Base-by-base conservation (phyloP, 2,329 filamentous ascomycete genomes). In the Phyllosticta capitalensis region DNA sequence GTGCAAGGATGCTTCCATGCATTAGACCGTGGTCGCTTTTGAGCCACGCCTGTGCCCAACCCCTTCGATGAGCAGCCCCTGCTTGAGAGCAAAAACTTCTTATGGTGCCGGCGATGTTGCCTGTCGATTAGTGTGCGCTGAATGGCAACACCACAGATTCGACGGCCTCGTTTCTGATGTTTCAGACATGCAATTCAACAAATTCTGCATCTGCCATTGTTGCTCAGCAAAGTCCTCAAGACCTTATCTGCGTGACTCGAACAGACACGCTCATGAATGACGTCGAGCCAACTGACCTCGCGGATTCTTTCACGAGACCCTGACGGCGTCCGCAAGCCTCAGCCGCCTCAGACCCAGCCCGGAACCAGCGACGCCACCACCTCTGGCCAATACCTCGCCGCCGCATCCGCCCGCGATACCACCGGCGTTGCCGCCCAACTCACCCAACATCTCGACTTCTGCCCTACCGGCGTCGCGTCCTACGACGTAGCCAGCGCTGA, bases 401-500 rank as follows among this genome's bases (percentile, higher is more conserved):
- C 51, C 52, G 33, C 56, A 59, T 7, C 52, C 54, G 9, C 56
- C 52, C 22, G 48, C 51, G 12, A 30, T 59, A 14, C 38, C 38
- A 19, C 56, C 33, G 2, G 38, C 50, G n/a, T 54, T 61, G 51
- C 67, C 60, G 61, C 65, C 58, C 62, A 63, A 24, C 64, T 56
- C 69, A n/a, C 60, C 58, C 52, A 62, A 20, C 49, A 71, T 73
- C 64, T 83, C 80, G 21, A 56, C 76, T 66, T 85, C 83, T 2
- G 79, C 72, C 56, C 77, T 74, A 1, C 82, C 82, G 4, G 81
- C 78, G 63, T 86, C 83, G 58, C 78, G 78, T 10, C 84, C 84
- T 14, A 85, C 75, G 14, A 81, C 79, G 65, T 86, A 86, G 1
- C 84, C 84, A 3, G 84, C 83, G 0, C 81, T 82, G 68, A 86